Conservation (phyloP, 345 rosid genomes). For the Physaria fendleri region DNA sequence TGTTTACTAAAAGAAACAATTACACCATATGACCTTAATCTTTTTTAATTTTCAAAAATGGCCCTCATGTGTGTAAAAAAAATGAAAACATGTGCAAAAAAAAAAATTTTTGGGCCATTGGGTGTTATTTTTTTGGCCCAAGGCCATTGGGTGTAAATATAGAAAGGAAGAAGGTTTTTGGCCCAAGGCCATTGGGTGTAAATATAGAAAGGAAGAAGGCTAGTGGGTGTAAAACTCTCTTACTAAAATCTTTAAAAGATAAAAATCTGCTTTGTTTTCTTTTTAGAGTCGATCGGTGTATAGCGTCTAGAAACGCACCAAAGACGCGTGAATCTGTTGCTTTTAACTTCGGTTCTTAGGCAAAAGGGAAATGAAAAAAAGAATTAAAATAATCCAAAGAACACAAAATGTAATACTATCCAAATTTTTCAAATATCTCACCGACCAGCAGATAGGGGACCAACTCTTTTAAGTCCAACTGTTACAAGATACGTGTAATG, state of each 20-base stretch:
- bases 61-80: too few relatives aligned
- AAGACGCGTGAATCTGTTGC: constrained; percentile 11
- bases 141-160: too few relatives aligned
- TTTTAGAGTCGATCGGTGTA: neutral
- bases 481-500: neutral
- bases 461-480: neutral
- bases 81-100: too few relatives aligned
- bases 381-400: neutral
- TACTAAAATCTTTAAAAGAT: neutral
- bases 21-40: too few relatives aligned
- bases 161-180: too few relatives aligned
- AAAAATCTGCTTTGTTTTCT: neutral
- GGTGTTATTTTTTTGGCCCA: too few relatives aligned
- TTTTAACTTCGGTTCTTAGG: neutral
- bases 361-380: neutral
- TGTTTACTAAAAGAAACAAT: neutral
- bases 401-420: neutral
- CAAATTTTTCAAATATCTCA: neutral
- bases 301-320: neutral
- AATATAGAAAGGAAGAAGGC: too few relatives aligned
- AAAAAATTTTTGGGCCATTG: too few relatives aligned
- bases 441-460: neutral
- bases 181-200: too few relatives aligned
- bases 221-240: too few relatives aligned
- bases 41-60: too few relatives aligned